Evolutionary conservation across 495 filamentous ascomycete genomes (phyloP), one percentile per base, ranked within the genome.

Genomic region (Hapsidospora chrysogenum): DNA sequence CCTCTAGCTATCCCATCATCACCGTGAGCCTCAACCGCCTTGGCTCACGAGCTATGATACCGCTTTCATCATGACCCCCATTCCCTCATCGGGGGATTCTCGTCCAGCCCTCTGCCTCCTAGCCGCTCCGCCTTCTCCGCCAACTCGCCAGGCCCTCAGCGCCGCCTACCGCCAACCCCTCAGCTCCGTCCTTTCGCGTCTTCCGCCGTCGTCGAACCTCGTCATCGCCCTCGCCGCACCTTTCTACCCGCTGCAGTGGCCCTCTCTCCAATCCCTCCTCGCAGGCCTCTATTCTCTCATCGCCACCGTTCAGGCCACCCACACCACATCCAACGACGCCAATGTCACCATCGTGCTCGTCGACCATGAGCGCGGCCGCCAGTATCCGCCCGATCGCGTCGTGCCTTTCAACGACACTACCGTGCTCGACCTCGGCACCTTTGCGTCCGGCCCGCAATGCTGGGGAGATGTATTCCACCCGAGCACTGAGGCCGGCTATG

Each of bases 221-320:
- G 58, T 74, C 17, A 50, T 76, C 31, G 71, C 63, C 3, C 42
- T 79, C 3, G 58, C 64, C 14, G 68, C 54, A 43, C 63, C 71
- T 20, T 47, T 66, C 18, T 58, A 76, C 14, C 70, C 43, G 47
- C 56, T 57, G 39, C 72, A 38, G 70, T 83, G 59, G 58, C 52
- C 41, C 35, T 54, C 66, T 17, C 61, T 77, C 7, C 85, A 94
- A 57, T 55, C 58, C 19, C 63, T 86, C 10, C 50, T 96, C 16
- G 79, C 80, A 15, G 70, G 67, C 34, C 46, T 93, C 38, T 96
- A 96, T 63, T 73, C 70, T 44, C 62, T 96, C 29, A 58, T 89
- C 45, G 70, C 74, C 25, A 57, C 74, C 33, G 57, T 83, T 17
- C 78, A 72, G 38, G 64, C 75, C 25, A 64, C 74, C 41, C 54